Conservation (phyloP, 208 protist species). For the Crithidia bombi region DNA sequence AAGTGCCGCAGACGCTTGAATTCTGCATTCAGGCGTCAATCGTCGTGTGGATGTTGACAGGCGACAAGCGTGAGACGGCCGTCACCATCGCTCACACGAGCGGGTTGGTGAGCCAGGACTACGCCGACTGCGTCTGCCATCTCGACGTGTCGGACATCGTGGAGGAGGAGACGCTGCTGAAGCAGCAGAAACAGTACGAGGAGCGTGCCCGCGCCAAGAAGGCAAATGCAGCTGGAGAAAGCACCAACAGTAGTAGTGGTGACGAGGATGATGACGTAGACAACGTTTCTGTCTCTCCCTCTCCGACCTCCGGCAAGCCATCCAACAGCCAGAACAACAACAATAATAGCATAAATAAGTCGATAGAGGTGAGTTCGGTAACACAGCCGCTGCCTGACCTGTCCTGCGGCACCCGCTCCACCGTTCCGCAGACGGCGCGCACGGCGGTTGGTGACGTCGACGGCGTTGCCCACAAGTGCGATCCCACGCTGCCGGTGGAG, state of each 20-base stretch:
- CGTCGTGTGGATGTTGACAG: constrained; percentile 98
- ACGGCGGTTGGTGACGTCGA: constrained; percentile 3
- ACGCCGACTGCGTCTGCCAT: constrained; percentile 43
- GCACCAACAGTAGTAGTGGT: background rate
- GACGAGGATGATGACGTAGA: constrained; percentile 10
- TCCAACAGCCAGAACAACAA: background rate
- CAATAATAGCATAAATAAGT: background rate
- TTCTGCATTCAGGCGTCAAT: constrained; percentile 86
- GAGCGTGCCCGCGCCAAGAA: constrained; percentile 5
- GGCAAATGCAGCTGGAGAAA: background rate
- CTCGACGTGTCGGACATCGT: constrained; percentile 50
- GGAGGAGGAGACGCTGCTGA: constrained; percentile 35
- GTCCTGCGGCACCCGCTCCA: constrained; percentile 17
- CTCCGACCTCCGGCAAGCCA: background rate
- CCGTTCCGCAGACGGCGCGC: constrained; percentile 7
- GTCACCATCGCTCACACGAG: constrained; percentile 94
- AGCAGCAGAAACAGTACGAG: constrained; percentile 22
- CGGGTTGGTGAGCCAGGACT: constrained; percentile 38
- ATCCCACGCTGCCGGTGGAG: background rate
- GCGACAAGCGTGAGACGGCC: constrained; percentile 98
- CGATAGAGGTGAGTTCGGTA: constrained; percentile 3
- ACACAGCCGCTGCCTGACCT: constrained; percentile 12
- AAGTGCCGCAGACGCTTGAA: constrained; percentile 92
- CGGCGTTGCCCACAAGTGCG: background rate
- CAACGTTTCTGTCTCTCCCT: background rate